A percentile compares a stretch with the other conserved stretches of the same genome.
Conservation (phyloP, 768 basidiomycete species). For the Collybia sp. region DNA sequence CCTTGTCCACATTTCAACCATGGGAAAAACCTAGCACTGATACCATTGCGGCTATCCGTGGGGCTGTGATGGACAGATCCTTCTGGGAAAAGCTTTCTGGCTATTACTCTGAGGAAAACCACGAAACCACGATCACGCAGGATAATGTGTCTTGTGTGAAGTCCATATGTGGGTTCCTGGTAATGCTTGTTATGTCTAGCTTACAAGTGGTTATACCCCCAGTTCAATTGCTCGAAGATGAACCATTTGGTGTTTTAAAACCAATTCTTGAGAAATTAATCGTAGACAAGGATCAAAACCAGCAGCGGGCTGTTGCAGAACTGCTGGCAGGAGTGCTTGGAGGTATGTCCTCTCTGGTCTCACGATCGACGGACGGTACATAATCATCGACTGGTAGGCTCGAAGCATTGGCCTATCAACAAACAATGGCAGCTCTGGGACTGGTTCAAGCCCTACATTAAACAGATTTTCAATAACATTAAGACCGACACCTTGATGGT, state of each 20-base stretch:
- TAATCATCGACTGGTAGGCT: conserved; percentile 38
- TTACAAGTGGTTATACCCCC: conserved; percentile 6
- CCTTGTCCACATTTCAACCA: conserved; percentile 46
- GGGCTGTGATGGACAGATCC: conserved; percentile 35
- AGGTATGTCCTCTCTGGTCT: conserved; percentile 28
- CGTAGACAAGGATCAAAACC: conserved; percentile 71
- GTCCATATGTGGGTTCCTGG: conserved; percentile 56
- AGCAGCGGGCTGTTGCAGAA: conserved; percentile 86
- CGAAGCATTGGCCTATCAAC: conserved; percentile 82
- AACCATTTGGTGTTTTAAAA: conserved; percentile 57
- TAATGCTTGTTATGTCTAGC: not conserved
- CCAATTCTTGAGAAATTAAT: conserved; percentile 63
- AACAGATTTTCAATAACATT: conserved; percentile 62
- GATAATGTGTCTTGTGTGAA: conserved; percentile 73
- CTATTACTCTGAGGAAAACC: conserved; percentile 77
- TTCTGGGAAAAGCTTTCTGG: conserved; percentile 70
- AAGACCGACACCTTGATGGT: conserved; percentile 78
- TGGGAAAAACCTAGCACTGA: conserved; percentile 54
- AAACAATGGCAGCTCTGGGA: conserved; percentile 69
- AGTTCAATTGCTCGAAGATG: conserved; percentile 80
- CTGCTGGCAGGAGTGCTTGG: conserved; percentile 69
- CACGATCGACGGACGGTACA: not conserved
- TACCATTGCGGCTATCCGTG: conserved; percentile 45
- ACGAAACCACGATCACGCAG: conserved; percentile 55
- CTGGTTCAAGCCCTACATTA: conserved; percentile 73